Percentiles rank a stretch among this genome's conserved stretches.
Evolutionary conservation across 75 land plant genomes (phyloP).

Genomic region (Picea glauca): DNA sequence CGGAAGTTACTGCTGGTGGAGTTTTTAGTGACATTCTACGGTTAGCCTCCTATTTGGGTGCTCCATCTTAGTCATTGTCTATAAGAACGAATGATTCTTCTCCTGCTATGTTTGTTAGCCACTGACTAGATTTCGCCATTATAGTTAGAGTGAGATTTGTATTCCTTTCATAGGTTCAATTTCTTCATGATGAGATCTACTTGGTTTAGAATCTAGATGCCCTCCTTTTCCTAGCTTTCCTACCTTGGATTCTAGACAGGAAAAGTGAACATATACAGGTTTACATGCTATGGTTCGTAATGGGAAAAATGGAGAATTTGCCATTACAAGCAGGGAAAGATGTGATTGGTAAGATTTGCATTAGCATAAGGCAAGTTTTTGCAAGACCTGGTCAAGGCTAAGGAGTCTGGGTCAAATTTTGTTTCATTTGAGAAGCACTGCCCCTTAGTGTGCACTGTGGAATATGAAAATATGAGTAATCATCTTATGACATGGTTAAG

Average conservation of each 20-base stretch:
- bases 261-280: background rate
- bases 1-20: conserved; percentile 95
- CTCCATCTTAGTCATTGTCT: conserved; percentile 60
- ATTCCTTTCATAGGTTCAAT: background rate
- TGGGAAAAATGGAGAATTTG: background rate
- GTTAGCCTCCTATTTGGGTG: conserved; percentile 92
- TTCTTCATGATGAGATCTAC: background rate
- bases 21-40: conserved; percentile 90
- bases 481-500: no score
- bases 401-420: background rate
- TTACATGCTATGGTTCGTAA: background rate
- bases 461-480: background rate
- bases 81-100: conserved; percentile 4
- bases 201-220: background rate
- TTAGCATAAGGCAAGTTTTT: background rate
- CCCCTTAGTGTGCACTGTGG: background rate
- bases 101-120: background rate
- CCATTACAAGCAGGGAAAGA: background rate
- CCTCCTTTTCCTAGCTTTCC: background rate
- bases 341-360: background rate
- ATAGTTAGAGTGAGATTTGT: background rate
- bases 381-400: background rate
- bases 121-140: background rate
- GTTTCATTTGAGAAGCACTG: background rate
- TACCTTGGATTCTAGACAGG: background rate